Evolutionary conservation across 345 rosid genomes (phyloP).

Genomic region (Corchorus olitorius): DNA sequence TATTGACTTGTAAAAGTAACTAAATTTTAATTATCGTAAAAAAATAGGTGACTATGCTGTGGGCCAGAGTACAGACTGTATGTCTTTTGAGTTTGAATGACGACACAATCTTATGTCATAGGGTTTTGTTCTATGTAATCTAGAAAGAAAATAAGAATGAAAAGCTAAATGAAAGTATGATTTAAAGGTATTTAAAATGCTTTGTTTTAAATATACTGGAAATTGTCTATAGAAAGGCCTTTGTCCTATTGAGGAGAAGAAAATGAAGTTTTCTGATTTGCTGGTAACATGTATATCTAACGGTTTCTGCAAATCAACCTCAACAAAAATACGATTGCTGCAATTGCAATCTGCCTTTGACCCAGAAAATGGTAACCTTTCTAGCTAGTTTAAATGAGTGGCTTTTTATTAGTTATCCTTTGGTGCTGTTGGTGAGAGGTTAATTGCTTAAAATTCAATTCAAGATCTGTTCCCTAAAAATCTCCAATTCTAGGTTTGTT

Average conservation of each 20-base stretch:
- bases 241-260: not conserved
- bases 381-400: not conserved
- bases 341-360: slow-evolving; percentile 6
- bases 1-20: not conserved
- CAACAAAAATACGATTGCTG: not conserved
- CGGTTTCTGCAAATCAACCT: too few species aligned
- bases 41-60: not conserved
- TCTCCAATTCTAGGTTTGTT: not conserved
- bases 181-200: not conserved
- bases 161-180: not conserved
- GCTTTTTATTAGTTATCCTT: not conserved
- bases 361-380: not conserved
- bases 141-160: not conserved
- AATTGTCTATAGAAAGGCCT: not conserved
- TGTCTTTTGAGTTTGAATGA: slow-evolving; percentile 5
- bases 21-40: too few species aligned
- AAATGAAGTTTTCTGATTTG: not conserved
- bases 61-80: not conserved
- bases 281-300: not conserved
- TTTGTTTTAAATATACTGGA: not conserved
- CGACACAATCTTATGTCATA: slow-evolving; percentile 3
- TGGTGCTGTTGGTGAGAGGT: not conserved
- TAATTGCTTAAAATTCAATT: slow-evolving; percentile 1
- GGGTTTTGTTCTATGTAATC: not conserved
- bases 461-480: not conserved